Evolutionary conservation across 805 yeast genomes (phyloP), one percentile per base, ranked within the genome.

Genomic region (Clavispora asparagi): DNA sequence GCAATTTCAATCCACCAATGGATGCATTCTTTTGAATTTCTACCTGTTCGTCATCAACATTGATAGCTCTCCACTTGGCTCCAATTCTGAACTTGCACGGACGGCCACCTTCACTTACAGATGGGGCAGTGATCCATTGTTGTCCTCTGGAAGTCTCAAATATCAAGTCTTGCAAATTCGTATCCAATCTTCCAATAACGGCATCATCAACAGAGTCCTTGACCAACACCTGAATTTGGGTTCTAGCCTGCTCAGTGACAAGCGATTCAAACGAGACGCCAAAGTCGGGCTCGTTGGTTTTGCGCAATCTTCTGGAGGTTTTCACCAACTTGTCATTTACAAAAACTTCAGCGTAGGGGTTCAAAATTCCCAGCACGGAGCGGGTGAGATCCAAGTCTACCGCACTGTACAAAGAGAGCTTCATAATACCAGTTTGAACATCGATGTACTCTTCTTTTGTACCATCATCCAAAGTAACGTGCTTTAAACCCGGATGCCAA

Each of bases 221-320:
- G 25, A 87, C 71, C 23, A 78, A 61, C n/a, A 87, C 64, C 50
- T 73, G 77, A 27, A 85, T 54, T 25, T 69, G 68, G 14, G 90
- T 76, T 29, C 64, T 66, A 0, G 83, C 72, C 60, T 83, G 87
- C 27, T 84, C 75, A 6, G 82, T 75, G 32, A 87, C 67, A 53
- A 87, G 71, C 6, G 78, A 60, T 63, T 87, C 95, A 46, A 81
- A 63, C 27, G 74, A 61, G 56, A 81, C 81, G 48, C 80, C 82
- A 82, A 86, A 87, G 11, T 82, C 68, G 14, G 95, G 95, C 57
- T 82, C 88, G 56, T 85, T 87, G 8, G 81, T 74, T 58, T 79
- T 76, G 57, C 79, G 82, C 60, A 85, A 70, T 29, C 77, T 75
- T 70, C 94, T 79, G 45, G 81, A 78, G 6, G 67, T 67, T 55